Evolutionary conservation across 306 rosid species (phyloP).

Genomic region (Spatholobus suberectus): DNA sequence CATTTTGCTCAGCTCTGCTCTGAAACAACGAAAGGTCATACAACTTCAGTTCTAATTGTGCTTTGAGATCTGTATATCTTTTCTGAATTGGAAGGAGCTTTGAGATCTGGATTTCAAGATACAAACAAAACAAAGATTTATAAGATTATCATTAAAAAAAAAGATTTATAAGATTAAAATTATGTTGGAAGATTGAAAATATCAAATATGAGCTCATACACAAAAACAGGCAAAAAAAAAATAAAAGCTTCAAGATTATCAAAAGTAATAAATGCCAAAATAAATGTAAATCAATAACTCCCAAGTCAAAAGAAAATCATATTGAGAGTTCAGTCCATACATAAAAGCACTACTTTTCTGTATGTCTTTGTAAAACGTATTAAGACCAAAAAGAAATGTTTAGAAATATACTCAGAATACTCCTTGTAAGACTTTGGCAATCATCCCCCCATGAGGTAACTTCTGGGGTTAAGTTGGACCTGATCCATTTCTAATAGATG

Average conservation of each 20-base stretch:
- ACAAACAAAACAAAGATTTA: conserved; percentile 22
- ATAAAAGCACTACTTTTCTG: not conserved
- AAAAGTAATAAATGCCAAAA: not conserved
- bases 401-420: not conserved
- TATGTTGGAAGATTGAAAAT: not conserved
- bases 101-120: conserved; percentile 63
- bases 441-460: not conserved
- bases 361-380: not conserved
- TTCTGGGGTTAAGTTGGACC: not conserved
- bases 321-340: conserved; percentile 17
- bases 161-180: conserved; percentile 34
- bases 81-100: conserved; percentile 84
- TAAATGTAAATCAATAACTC: not conserved
- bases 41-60: conserved; percentile 79
- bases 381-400: not conserved
- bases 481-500: not conserved
- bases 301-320: not conserved
- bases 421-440: not conserved
- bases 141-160: not conserved
- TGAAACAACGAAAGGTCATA: conserved; percentile 87
- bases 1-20: conserved; percentile 93
- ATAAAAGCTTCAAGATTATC: conserved; percentile 16
- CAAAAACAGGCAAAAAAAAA: not conserved
- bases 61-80: conserved; percentile 69
- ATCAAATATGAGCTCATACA: not conserved